phyloP scores from a whole-genome alignment of 257 asterid genomes.

The Salvia hispanica region DNA sequence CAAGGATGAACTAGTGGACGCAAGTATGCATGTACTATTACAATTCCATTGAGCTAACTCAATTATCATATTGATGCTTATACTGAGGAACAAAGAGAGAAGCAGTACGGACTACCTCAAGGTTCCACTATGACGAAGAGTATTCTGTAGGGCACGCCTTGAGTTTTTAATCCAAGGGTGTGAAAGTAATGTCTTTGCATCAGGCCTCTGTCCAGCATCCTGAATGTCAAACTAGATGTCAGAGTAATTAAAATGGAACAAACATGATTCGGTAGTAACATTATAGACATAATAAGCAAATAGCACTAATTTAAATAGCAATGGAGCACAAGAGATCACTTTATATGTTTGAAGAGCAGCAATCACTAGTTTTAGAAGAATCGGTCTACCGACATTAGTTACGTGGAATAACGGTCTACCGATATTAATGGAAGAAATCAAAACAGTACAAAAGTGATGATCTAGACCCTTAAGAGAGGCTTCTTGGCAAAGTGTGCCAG shows the following conservation, averaged over 20 bases:
- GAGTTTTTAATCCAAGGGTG: constrained; percentile 99
- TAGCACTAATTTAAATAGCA: constrained; percentile 11
- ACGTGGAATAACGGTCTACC: neutral
- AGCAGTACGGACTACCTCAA: constrained; percentile 47
- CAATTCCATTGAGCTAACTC: no score
- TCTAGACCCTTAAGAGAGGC: neutral
- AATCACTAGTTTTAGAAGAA: constrained; percentile 17
- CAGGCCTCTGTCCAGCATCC: constrained; percentile 99
- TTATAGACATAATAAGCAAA: constrained; percentile 9
- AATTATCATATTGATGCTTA: no score
- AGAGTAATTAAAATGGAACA: constrained; percentile 30
- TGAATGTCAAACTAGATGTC: constrained; percentile 44
- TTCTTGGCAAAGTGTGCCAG: neutral
- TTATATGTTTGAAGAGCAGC: constrained; percentile 5
- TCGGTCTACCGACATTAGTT: neutral
- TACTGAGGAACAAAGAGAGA: neutral
- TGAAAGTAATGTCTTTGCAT: constrained; percentile 91
- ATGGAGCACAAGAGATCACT: neutral
- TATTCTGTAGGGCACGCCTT: constrained; percentile 84
- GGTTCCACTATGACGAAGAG: constrained; percentile 89
- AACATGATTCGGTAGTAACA: neutral
- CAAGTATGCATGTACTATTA: no score
- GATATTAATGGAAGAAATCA: neutral
- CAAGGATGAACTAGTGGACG: no score
- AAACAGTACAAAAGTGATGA: neutral